Base-by-base conservation (phyloP, 164 flowering plant species). In the Chimonanthus salicifolius region DNA sequence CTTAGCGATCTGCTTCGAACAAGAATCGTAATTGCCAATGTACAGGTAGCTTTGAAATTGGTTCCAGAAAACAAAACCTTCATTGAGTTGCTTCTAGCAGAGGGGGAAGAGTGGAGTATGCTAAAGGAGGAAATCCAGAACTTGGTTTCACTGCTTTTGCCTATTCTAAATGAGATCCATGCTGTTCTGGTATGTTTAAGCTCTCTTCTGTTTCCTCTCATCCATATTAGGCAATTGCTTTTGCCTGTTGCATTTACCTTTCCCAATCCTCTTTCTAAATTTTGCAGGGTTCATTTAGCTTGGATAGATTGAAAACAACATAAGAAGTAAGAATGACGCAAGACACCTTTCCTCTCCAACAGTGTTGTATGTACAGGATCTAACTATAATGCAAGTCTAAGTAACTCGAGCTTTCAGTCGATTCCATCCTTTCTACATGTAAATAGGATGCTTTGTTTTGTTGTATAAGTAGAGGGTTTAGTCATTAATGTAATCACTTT, bases 11-110 rank as follows among this genome's bases (percentile, higher is more conserved):
- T 54, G 16, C 16, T 11, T 11, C 16, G 60, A 54, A 54, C n/a
- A 13, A 54, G 16, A 66, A 4, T 66, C 47, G 5, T 65, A 9
- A 47, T 13, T 48, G 11, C 43, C 13, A 9, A n/a, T 54, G 7
- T 68, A 75, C 84, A 93, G 98, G 89, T 93, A n/a, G 94, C 90
- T 72, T 82, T 90, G 6, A 88, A 86, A 78, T 78, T 94, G 63
- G 81, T 94, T 62, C 98, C 97, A 2, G 92, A 90, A 68, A 87
- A 70, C 62, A 80, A 86, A 74, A 80, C 80, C 58, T 86, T 94
- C 74, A 75, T 85, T 2, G 50, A 67, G 64, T 77, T 87, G 72
- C 85, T 94, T 16, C 74, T 77, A 79, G 84, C 76, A 45, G 85
- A 85, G 72, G 88, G 84, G 51, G 87, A 85, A 74, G 81, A 73